Base-by-base conservation (phyloP, 2,329 filamentous ascomycete genomes). In the Trichophyton mentagrophytes region DNA sequence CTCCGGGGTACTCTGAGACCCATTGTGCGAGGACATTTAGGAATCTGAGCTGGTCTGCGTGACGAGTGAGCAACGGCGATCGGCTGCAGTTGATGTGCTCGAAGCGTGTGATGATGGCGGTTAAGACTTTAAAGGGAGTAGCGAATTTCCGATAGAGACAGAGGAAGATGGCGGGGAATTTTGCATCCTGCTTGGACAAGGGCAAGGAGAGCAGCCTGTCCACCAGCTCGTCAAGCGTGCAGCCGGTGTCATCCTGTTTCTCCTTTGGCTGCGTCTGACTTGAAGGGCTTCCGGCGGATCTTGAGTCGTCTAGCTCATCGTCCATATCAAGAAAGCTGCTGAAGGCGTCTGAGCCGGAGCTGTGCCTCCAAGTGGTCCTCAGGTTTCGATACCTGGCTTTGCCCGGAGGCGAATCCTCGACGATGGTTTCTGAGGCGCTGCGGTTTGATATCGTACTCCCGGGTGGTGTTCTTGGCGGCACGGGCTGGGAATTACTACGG, bases 61-160 rank as follows among this genome's bases (percentile, higher is more conserved):
- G 91, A 67, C 87, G 89, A 60, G 85, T 85, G 49, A 96, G 81
- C 64, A 88, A 86, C 64, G 85, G 80, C 63, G 88, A 85, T 49
- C 85, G 82, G 67, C 85, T 84, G 25, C 88, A 79, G 65, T 95
- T 87, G 63, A 96, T 84, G 44, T 88, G 85, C 61, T 85, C 80
- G 46, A 95, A 79, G 6, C 74, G 74, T 60, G 66, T 66, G 36
- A 79, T 73, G 51, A 97, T 87, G 6, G 89, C 85, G 46, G 85
- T 82, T 59, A 97, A 84, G 3, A 99, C 80, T 65, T 87, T 82
- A 8, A 82, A 81, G 0, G 93, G 93, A 1, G 91, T 84, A 3
- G 90, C 88, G 70, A 99, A 97, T 72, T 93, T 95, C 64, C 93
- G 87, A 74, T 97, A 97, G 13, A 97, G 78, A 65, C 92, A 96